phyloP scores from a whole-genome alignment of 306 rosid genomes.

The Purshia tridentata region DNA sequence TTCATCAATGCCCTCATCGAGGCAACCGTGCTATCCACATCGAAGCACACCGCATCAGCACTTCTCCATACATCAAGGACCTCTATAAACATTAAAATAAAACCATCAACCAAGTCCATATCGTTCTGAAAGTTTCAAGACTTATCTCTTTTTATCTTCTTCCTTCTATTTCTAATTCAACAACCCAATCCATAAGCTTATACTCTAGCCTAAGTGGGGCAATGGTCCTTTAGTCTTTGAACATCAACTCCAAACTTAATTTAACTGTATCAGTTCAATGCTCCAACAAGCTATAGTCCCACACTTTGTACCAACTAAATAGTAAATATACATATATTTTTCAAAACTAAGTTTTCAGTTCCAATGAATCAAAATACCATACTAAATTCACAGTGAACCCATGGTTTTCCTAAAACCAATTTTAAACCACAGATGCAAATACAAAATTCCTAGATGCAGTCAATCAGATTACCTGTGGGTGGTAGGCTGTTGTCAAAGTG shows the following conservation, averaged over 20 bases:
- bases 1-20: constrained; percentile 95
- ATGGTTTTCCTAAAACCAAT: constrained; percentile 1
- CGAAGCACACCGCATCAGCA: constrained; percentile 44
- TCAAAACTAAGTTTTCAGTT: background rate
- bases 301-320: constrained; percentile 1
- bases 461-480: constrained; percentile 21
- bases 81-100: constrained; percentile 12
- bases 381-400: background rate
- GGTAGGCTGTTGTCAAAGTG: constrained; percentile 29
- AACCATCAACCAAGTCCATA: background rate
- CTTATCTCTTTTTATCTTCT: background rate
- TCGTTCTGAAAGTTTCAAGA: background rate
- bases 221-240: background rate
- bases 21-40: constrained; percentile 68
- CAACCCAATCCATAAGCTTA: background rate
- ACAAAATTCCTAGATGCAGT: background rate
- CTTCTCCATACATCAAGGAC: constrained; percentile 32
- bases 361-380: background rate
- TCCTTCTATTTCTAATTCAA: background rate
- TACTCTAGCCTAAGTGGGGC: background rate
- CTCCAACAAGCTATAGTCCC: background rate
- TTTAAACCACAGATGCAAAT: background rate
- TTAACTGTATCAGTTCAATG: background rate
- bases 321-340: background rate
- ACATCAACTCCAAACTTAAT: background rate